Base-by-base conservation (phyloP, 345 rosid species). In the Populus ilicifolia region DNA sequence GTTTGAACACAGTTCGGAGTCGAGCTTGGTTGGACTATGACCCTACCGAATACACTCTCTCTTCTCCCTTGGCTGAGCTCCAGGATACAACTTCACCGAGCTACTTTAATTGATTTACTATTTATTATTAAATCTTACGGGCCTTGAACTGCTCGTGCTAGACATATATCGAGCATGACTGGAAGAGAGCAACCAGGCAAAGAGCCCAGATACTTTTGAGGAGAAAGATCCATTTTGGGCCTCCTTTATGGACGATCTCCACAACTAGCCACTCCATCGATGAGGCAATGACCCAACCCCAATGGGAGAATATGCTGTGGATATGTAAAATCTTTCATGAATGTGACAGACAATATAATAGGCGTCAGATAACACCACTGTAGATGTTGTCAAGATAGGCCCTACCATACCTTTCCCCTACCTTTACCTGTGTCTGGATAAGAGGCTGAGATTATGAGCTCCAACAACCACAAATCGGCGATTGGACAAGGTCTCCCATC, bases 391-490 rank as follows among this genome's bases (percentile, higher is more conserved):
- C 5, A 59, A 23, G 64, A 16, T 23, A 3, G 64, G 64, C 64
- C 64, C 29, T 9, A 23, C 12, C 3, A 13, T 14, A 4, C 6
- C 52, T 14, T 14, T 43, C 4, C 46, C 6, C 5, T 48, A 16
- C 6, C 20, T 16, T 7, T 52, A 6, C n/a, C 8, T 7, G 23
- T 18, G 50, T 35, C n/a, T 9, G 74, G 84, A 81, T 83, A 70
- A 61, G 62, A 25, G 41, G 65, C n/a, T 21, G 36, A 63, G 69
- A 10, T 41, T 14, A 30, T 18, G 54, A 76, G 80, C 80, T 48
- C 9, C 87, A 79, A 35, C 84, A 33, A 77, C 86, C 86, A 76
- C 85, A 70, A 59, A 82, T 66, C 54, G 67, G 59, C 41, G 29
- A 43, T 16, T 23, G 77, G 77, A 77, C 83, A 81, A 75, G 16